Base-by-base conservation (phyloP, 306 rosid species). In the Phaseolus lunatus region DNA sequence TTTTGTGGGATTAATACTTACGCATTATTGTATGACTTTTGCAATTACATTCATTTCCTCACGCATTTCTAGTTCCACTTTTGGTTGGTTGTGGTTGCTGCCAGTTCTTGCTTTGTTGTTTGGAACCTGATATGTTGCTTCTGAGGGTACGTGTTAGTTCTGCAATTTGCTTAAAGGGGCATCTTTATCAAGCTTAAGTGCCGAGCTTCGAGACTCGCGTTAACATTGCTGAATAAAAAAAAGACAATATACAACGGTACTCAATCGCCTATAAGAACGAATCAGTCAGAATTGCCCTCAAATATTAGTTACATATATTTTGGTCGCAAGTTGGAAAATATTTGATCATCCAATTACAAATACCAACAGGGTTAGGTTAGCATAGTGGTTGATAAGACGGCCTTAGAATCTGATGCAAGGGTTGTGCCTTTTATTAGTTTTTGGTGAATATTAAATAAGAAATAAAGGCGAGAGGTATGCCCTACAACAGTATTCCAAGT, bases 81-180 rank as follows among this genome's bases (percentile, higher is more conserved):
- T 26, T 78, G 52, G 45, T 15, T 31, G 44, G 72, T 58, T 31
- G 35, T 18, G 52, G 59, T 69, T 70, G 63, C 76, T 45, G 54
- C 48, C 31, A 7, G 52, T 66, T 44, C 33, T 66, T 43, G 52
- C 26, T 62, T 80, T 63, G 10, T 49, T 23, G 67, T 72, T 24
- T 54, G 14, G 64, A 39, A 37, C 73, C 19, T 41, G 37, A 72
- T 72, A 50, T 63, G 58, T 62, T 56, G 62, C 73, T 68, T 69
- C 33, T 35, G 39, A 5, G 54, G 29, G 78, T 31, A 49, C 64
- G 31, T 16, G 29, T 2, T 58, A 7, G 62, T 45, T 58, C 44
- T 37, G 58, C 27, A 19, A 41, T 63, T 49, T 72, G 20, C 68
- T 19, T 53, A 12, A 16, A 47, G 50, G n/a, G 33, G 31, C 33